Base-by-base conservation (phyloP, 1,284 basidiomycete genomes). In the Termitomyces sp. region DNA sequence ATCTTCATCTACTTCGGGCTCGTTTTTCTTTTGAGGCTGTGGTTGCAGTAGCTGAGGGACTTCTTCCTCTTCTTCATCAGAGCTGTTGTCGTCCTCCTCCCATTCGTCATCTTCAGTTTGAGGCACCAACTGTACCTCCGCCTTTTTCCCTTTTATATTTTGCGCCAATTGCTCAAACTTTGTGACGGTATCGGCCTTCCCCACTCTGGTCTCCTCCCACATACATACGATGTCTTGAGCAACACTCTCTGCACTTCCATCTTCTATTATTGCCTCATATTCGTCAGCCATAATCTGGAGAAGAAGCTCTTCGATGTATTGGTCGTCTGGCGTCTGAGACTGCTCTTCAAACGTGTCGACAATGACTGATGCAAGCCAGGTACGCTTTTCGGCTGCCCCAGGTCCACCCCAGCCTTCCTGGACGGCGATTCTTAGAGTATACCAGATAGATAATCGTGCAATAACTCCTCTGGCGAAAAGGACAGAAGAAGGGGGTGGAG, bases 391-490 rank as follows among this genome's bases (percentile, higher is more conserved):
- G 13, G 69, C 59, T 2, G 76, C 75, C 38, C 83, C 80, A 24
- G 86, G 78, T 3, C 90, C 92, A 40, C 92, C 93, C 92, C 92
- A 94, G 60, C 74, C 72, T 64, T 93, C 82, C 54, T 86, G 81
- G 39, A 95, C 83, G 30, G 93, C 92, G 64, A 94, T 77, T 45
- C 87, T 86, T 41, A 96, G 80, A 1, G 86, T 89, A 39, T 89
- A 82, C 93, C 93, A 96, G 57, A 85, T 74, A 24, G 81, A 76
- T 51, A 96, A 79, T 51, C 92, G 81, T 28, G 92, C 84, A 57
- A 94, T 79, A 9, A 90, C 81, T 8, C 91, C 90, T 33, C 91
- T 83, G 9, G 93, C 92, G 65, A 95, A 94, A 60, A 90, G 80
- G 31, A 88, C 67, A n/a, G 80, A 73, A n/a, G 68, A 67, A 2